phyloP scores from a whole-genome alignment of 495 filamentous ascomycete species.

The Hypoxylon perforatum region DNA sequence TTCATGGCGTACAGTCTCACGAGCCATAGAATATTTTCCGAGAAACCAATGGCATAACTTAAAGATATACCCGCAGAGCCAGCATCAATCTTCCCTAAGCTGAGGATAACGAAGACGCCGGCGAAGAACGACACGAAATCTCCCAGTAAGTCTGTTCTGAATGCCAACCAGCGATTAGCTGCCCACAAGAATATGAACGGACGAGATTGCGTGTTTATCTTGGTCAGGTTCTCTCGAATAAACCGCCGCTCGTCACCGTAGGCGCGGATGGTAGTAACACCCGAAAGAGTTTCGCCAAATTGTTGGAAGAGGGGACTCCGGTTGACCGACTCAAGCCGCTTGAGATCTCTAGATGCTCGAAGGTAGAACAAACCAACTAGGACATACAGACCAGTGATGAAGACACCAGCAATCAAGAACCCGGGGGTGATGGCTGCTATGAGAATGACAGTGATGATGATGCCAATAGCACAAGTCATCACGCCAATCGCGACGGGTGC shows the following conservation, averaged over 20 bases:
- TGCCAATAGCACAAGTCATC: conserved; percentile 66
- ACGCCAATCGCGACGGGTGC: conserved; percentile 83
- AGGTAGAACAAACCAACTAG: conserved; percentile 89
- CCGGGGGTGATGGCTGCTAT: conserved; percentile 92
- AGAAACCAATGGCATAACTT: conserved; percentile 98
- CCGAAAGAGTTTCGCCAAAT: conserved; percentile 95
- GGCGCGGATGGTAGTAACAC: conserved; percentile 97
- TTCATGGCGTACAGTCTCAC: conserved; percentile 94
- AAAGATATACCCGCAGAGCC: conserved; percentile 95
- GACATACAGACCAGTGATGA: conserved; percentile 86
- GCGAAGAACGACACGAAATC: conserved; percentile 95
- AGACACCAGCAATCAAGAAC: conserved; percentile 87
- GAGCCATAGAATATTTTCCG: conserved; percentile 96
- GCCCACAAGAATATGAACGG: conserved; percentile 98
- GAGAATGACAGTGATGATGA: conserved; percentile 89
- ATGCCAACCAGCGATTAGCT: conserved; percentile 95
- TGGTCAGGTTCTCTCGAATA: conserved; percentile 88
- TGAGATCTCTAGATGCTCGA: conserved; percentile 89
- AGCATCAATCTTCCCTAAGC: conserved; percentile 86
- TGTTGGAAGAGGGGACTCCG: conserved; percentile 97
- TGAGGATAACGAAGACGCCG: conserved; percentile 88
- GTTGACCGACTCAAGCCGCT: conserved; percentile 93
- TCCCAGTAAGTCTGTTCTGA: conserved; percentile 90
- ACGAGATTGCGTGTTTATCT: conserved; percentile 89
- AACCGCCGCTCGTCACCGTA: conserved; percentile 96